These are phyloP conservation scores for Trichosanthes truncata DNA, from an alignment of 306 rosid genomes.

Conservation along the genomic window DNA sequence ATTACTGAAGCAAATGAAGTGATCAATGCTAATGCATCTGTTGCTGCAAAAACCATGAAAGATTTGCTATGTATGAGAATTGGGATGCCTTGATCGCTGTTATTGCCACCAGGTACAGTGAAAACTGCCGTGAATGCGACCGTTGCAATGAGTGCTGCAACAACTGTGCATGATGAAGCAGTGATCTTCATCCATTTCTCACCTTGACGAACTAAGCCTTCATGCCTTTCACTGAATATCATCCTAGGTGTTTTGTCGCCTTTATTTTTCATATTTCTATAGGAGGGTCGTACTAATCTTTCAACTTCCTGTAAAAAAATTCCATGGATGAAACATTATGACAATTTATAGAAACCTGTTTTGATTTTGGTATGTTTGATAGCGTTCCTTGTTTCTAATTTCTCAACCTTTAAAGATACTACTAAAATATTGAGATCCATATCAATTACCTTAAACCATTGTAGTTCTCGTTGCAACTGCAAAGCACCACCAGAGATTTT, in stretches of 20 bases:
- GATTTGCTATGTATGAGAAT: background rate
- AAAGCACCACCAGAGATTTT: slow-evolving; percentile 6
- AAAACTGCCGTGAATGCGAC: background rate
- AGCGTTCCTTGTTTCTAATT: too few species aligned
- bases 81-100: background rate
- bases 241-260: slow-evolving; percentile 35
- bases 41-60: background rate
- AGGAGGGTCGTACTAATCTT: background rate
- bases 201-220: background rate
- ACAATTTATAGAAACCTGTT: too few species aligned
- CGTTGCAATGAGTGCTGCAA: background rate
- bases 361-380: too few species aligned
- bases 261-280: slow-evolving; percentile 5
- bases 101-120: background rate
- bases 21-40: background rate
- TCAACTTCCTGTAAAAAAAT: background rate
- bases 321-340: too few species aligned
- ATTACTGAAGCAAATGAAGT: background rate
- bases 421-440: background rate
- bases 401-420: too few species aligned
- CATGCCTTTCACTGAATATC: slow-evolving; percentile 14
- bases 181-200: slow-evolving; percentile 1
- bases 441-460: slow-evolving; percentile 3
- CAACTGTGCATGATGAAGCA: background rate
- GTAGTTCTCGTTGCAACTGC: slow-evolving; percentile 3